Evolutionary conservation across 441 rosid species (phyloP).

Genomic region (Gossypium davidsonii): DNA sequence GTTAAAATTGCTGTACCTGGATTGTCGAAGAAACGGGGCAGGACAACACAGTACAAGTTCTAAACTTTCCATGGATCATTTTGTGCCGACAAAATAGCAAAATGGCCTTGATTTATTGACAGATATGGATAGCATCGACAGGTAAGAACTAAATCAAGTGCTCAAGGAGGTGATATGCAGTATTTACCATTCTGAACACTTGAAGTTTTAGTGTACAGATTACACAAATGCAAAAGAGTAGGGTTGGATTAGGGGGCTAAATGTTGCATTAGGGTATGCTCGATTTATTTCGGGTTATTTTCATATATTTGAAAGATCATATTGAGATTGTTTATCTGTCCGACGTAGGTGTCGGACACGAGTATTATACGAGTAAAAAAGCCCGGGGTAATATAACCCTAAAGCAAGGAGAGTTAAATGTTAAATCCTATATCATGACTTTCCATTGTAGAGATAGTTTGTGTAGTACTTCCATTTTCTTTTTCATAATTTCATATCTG

Average conservation of each 20-base stretch:
- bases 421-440: not conserved
- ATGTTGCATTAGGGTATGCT: not conserved
- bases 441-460: not conserved
- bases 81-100: not conserved
- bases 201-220: not conserved
- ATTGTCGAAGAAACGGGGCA: constrained; percentile 23
- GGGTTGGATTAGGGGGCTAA: not conserved
- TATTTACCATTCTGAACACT: not conserved
- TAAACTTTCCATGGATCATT: not conserved
- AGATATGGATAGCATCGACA: not conserved
- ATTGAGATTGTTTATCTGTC: not conserved
- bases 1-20: constrained; percentile 44
- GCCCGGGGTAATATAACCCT: not conserved
- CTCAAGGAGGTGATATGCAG: not conserved
- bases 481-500: not conserved
- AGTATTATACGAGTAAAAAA: too few species aligned
- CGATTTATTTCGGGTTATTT: not conserved
- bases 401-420: not conserved
- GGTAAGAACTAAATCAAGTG: not conserved
- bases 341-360: not conserved
- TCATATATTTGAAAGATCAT: not conserved
- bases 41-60: constrained; percentile 26
- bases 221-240: not conserved
- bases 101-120: not conserved
- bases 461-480: not conserved